Evolutionary conservation across 768 basidiomycete species (phyloP).

Genomic region (Gymnopilus dilepis): DNA sequence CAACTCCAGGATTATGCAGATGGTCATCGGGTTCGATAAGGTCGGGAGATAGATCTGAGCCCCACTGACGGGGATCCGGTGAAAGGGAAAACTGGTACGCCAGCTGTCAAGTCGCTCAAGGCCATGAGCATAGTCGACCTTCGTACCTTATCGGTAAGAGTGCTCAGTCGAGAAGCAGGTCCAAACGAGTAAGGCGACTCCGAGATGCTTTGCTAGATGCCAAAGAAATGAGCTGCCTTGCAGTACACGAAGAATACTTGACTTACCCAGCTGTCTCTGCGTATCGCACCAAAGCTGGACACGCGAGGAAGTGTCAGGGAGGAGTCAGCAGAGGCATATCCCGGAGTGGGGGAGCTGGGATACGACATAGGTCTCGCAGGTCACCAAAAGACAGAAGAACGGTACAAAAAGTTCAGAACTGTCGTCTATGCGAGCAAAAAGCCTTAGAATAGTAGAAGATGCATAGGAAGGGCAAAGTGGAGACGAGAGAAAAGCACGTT

Average conservation of each 20-base stretch:
- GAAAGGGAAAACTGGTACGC: conserved; percentile 60
- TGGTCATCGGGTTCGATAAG: conserved; percentile 71
- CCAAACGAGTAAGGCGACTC: conserved; percentile 52
- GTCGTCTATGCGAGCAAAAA: conserved; percentile 10
- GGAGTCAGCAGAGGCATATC: conserved; percentile 37
- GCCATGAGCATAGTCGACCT: neutral
- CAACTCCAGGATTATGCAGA: conserved; percentile 67
- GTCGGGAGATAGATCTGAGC: conserved; percentile 59
- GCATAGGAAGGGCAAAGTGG: conserved; percentile 13
- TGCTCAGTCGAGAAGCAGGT: conserved; percentile 44
- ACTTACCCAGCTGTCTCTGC: conserved; percentile 48
- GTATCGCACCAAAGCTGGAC: conserved; percentile 41
- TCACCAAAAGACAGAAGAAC: conserved; percentile 3
- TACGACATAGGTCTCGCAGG: conserved; percentile 33
- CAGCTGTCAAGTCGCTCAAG: neutral
- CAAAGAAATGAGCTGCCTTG: neutral
- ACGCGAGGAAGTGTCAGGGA: conserved; percentile 35
- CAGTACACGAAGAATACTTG: neutral
- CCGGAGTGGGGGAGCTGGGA: conserved; percentile 33
- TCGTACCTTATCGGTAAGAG: conserved; percentile 50
- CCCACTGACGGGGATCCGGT: conserved; percentile 72
- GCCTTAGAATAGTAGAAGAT: conserved; percentile 18
- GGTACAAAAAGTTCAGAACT: conserved; percentile 17
- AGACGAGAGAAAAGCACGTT: neutral
- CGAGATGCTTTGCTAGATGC: conserved; percentile 36